Evolutionary conservation across 495 filamentous ascomycete species (phyloP), one percentile per base, ranked within the genome.

Genomic region (Cladorrhinum samala): DNA sequence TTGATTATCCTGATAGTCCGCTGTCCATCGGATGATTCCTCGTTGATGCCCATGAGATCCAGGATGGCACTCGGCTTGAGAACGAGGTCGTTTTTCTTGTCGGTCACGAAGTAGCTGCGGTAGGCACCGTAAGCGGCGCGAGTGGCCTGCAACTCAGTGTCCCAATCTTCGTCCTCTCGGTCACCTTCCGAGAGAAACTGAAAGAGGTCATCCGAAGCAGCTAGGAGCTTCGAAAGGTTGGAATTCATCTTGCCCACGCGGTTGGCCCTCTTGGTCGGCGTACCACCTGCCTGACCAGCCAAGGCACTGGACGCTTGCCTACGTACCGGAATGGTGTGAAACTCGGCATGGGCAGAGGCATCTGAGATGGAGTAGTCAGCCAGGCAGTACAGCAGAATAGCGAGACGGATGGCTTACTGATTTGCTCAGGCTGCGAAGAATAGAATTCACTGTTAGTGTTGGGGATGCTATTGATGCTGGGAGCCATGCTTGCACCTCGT

Each of bases 171-270:
- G 8, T 13, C 20, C 13, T 30, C 18, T 6, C 18, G 19, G 19
- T 18, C 46, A 43, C 50, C 11, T 11, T 33, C 27, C 5, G 27
- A 20, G 13, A 65, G 49, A 6, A 60, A 55, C 16, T 13, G 18
- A 21, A 57, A 64, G 13, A 64, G 45, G 9, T 62, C 59, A 19
- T 56, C 49, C 2, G 52, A 17, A 9, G 64, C 50, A 2, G 19
- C 24, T 7, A 37, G 47, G 5, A 64, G 46, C 25, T 46, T 52
- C 1, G 25, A 18, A 42, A 63, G 45, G 27, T 54, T 55, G 8
- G 13, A 8, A 2, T 21, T 27, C 60, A 63, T 63, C 18, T 56
- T 50, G 11, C 33, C 48, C 1, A 30, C 30, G 45, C 51, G 42
- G 6, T 44, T 38, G 9, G 36, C 41, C 21, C 16, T 55, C 36